These are phyloP conservation scores for Neonothopanus nambi DNA, from an alignment of 1,284 basidiomycete genomes.

Conservation along the genomic window DNA sequence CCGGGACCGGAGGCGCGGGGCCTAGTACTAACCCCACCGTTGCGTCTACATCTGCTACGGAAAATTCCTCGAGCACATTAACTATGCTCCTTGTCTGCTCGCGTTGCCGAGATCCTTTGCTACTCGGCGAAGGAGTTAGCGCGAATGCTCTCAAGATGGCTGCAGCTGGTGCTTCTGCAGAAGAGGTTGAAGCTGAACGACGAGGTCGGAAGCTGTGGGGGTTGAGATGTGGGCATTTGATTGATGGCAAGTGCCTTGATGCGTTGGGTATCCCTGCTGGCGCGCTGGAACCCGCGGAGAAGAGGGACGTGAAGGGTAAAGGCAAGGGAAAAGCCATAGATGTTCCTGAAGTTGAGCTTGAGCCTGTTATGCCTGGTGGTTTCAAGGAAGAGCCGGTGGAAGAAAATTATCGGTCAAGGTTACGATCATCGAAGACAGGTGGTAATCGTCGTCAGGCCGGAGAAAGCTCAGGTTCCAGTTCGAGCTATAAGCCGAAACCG, in stretches of 20 bases:
- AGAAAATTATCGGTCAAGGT: conserved; percentile 47
- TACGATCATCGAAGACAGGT: conserved; percentile 34
- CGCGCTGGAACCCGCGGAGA: conserved; percentile 5
- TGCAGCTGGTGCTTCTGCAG: conserved; percentile 23
- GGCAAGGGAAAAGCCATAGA: conserved; percentile 34
- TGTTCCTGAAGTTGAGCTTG: conserved; percentile 12
- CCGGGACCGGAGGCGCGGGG: background rate
- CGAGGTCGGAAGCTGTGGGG: conserved; percentile 58
- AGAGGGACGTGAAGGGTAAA: conserved; percentile 26
- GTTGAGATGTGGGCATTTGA: conserved; percentile 70
- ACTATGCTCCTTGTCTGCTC: conserved; percentile 55
- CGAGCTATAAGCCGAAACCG: conserved; percentile 11
- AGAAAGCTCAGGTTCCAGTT: background rate
- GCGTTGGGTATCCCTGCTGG: conserved; percentile 49
- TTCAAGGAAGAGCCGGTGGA: too few species aligned
- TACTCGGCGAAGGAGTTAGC: conserved; percentile 38
- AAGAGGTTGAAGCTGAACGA: conserved; percentile 29
- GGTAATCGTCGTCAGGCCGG: too few species aligned
- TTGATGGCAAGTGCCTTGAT: conserved; percentile 72
- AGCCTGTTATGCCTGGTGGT: too few species aligned
- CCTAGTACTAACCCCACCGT: conserved; percentile 20
- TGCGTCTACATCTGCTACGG: conserved; percentile 10
- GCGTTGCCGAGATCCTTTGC: conserved; percentile 56
- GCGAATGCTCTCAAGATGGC: conserved; percentile 22
- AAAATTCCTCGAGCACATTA: conserved; percentile 10